Conservation (phyloP, 345 rosid species). For the Trapa bicornis region DNA sequence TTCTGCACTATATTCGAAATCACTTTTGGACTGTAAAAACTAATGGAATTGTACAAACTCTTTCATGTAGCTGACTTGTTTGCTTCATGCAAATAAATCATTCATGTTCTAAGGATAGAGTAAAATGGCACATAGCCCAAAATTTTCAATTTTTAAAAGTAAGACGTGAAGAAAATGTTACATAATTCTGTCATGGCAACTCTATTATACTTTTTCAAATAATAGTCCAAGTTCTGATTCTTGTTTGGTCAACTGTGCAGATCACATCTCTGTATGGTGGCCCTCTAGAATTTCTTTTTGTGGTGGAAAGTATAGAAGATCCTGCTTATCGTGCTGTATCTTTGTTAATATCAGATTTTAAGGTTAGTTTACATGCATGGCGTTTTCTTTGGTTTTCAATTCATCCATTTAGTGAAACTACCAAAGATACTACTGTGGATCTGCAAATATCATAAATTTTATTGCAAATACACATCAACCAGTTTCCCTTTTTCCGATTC, state of each 20-base stretch:
- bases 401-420: not conserved
- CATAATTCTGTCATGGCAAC: no score
- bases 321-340: slow-evolving; percentile 75
- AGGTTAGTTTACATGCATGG: slow-evolving; percentile 29
- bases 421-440: not conserved
- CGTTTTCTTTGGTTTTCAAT: not conserved
- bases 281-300: slow-evolving; percentile 76
- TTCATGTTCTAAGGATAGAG: not conserved
- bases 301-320: slow-evolving; percentile 90
- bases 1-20: not conserved
- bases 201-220: not conserved
- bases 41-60: not conserved
- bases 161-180: no score
- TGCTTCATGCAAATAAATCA: not conserved
- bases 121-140: not conserved
- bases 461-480: not conserved
- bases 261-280: slow-evolving; percentile 97
- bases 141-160: not conserved
- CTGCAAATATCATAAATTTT: not conserved
- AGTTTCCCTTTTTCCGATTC: not conserved
- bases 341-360: slow-evolving; percentile 44
- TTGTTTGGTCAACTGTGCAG: slow-evolving; percentile 26
- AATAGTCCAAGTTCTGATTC: not conserved
- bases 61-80: not conserved
- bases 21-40: not conserved